Evolutionary conservation across 371 early-diverging fungal species (phyloP), one percentile per base, ranked within the genome.

Genomic region (Mortierella sp.): DNA sequence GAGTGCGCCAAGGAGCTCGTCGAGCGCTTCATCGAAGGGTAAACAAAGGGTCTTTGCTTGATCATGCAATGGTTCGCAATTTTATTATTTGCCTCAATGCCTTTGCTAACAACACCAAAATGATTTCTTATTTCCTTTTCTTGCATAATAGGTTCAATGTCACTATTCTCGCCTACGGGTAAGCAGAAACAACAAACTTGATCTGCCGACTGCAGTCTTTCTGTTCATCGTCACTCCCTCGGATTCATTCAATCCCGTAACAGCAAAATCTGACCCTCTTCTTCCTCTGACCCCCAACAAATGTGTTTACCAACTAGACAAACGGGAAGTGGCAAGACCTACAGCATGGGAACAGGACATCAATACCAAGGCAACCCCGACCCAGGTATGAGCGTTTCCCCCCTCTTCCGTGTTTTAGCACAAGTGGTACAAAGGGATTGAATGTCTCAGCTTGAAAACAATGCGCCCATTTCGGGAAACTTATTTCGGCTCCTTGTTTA

Each of bases 111-210:
- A 54, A 31, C 48, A 61, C 64, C 75, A 55, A 46, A 43, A 51
- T 57, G 13, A 40, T 21, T 9, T 67, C 76, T 51, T n/a, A n/a
- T n/a, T 57, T 67, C 31, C 46, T 75, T 79, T 50, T 50, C 80
- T 37, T 59, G 71, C 64, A 40, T 24, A 46, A 37, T 81, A 92
- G 93, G 26, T 92, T 90, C 93, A 99, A 97, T 92, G 97, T 93
- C 74, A 98, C 96, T 37, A 95, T 97, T 74, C 92, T 99, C 44
- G 99, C 99, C 37, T 99, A 99, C 89, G 99, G 96, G 88, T 96
- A 97, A 87, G 92, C 64, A 91, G 5, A 67, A 54, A 71, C 37
- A 53, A 53, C 21, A 59, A 59, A 31, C 37, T 21, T 37, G 64
- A 64, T 64, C 37, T 37, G 59, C 8, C 64, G 19, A 61, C 37